These are phyloP conservation scores for Aspergillus conjunctus DNA, from an alignment of 495 filamentous ascomycete species.

Conservation along the genomic window DNA sequence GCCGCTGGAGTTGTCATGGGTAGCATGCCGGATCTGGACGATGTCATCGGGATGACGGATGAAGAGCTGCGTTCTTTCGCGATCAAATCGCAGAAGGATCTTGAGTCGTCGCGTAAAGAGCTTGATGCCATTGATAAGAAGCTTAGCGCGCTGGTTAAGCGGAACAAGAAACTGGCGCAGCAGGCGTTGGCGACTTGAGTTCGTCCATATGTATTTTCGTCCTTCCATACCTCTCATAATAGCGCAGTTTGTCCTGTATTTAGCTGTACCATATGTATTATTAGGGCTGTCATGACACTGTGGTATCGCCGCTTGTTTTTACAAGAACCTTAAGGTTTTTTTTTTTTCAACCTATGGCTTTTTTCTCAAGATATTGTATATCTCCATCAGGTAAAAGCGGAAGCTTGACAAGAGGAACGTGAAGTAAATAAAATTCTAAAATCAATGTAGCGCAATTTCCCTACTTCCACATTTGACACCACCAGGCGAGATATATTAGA, in stretches of 20 bases:
- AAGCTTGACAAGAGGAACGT: too few species aligned
- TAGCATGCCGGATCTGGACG: slow-evolving; percentile 40
- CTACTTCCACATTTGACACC: too few species aligned
- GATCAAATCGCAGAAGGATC: slow-evolving; percentile 43
- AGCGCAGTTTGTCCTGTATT: background rate
- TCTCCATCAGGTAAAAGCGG: too few species aligned
- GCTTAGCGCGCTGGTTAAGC: slow-evolving; percentile 49
- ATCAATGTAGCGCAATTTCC: too few species aligned
- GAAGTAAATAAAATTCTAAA: too few species aligned
- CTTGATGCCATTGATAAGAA: slow-evolving; percentile 49
- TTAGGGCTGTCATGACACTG: too few species aligned
- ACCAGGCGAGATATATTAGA: too few species aligned
- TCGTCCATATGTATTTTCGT: background rate
- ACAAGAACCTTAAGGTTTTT: too few species aligned
- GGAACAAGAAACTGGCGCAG: slow-evolving; percentile 51
- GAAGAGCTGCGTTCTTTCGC: slow-evolving; percentile 44
- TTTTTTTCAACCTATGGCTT: too few species aligned
- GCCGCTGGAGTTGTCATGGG: slow-evolving; percentile 36
- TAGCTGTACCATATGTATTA: background rate
- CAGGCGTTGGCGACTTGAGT: slow-evolving; percentile 37
- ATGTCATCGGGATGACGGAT: slow-evolving; percentile 46
- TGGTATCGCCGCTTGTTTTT: too few species aligned
- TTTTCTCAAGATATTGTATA: too few species aligned
- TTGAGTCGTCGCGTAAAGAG: slow-evolving; percentile 47
- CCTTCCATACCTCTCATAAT: background rate